phyloP scores from a whole-genome alignment of 2,329 filamentous ascomycete genomes.

The Cordyceps cateniannulata region DNA sequence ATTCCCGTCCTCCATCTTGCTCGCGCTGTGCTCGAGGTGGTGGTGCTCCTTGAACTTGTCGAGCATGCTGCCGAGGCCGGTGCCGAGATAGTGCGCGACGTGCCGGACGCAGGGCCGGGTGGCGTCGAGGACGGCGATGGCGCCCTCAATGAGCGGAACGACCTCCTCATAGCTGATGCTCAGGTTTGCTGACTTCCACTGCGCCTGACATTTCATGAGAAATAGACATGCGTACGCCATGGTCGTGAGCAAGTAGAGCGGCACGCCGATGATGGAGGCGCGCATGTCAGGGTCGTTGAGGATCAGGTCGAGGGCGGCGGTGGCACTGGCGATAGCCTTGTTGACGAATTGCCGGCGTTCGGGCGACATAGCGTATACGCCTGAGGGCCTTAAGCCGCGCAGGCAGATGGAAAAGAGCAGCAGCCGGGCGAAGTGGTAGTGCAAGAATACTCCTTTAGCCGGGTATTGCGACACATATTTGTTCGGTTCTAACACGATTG shows the following conservation, averaged over 20 bases:
- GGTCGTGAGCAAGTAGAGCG: slow-evolving; percentile 26
- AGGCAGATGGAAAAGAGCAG: slow-evolving; percentile 44
- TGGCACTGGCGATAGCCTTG: slow-evolving; percentile 31
- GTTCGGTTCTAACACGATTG: slow-evolving; percentile 30
- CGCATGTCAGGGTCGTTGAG: slow-evolving; percentile 26
- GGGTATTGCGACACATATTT: slow-evolving; percentile 42
- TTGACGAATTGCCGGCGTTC: slow-evolving; percentile 38
- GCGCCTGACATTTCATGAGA: slow-evolving; percentile 26
- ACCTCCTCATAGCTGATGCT: slow-evolving; percentile 26
- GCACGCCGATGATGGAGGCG: slow-evolving; percentile 24
- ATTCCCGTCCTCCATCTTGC: slow-evolving; percentile 8
- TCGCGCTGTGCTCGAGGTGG: not conserved
- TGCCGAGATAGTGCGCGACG: slow-evolving; percentile 24
- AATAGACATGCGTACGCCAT: slow-evolving; percentile 27
- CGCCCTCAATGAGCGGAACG: slow-evolving; percentile 20
- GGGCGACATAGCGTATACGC: slow-evolving; percentile 35
- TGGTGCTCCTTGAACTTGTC: slow-evolving; percentile 21
- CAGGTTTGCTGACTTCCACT: slow-evolving; percentile 24
- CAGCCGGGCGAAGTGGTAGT: slow-evolving; percentile 44
- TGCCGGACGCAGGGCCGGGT: slow-evolving; percentile 22
- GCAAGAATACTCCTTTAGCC: slow-evolving; percentile 41
- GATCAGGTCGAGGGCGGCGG: slow-evolving; percentile 23
- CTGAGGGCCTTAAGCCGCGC: slow-evolving; percentile 24
- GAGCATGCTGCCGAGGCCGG: slow-evolving; percentile 24
- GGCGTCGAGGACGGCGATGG: slow-evolving; percentile 20